phyloP scores from a whole-genome alignment of 331 rosid genomes.

The Dryas integrifolia region DNA sequence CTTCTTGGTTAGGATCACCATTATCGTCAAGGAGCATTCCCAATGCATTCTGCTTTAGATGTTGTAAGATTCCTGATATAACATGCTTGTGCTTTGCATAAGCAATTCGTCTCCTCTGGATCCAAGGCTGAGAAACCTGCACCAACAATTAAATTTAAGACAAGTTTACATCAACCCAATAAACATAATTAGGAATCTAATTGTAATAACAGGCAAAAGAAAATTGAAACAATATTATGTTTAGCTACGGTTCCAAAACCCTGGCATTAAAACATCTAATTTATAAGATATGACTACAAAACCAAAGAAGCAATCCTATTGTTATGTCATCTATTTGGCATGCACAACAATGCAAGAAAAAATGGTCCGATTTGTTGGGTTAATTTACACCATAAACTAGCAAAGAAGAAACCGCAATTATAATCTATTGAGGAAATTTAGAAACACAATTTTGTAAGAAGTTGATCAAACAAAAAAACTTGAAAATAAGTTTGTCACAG shows the following conservation, averaged over 20 bases:
- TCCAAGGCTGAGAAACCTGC: slow-evolving; percentile 93
- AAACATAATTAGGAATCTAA: too few species aligned
- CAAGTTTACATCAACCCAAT: not conserved
- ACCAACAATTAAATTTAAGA: slow-evolving; percentile 5
- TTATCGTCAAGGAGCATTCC: slow-evolving; percentile 58
- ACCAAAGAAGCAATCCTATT: not conserved
- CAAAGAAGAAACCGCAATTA: too few species aligned
- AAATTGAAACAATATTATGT: not conserved
- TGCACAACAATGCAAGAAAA: not conserved
- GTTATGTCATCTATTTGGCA: too few species aligned
- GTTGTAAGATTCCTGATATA: slow-evolving; percentile 62
- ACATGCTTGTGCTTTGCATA: slow-evolving; percentile 72
- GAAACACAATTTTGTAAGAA: too few species aligned
- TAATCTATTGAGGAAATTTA: too few species aligned
- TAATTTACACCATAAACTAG: too few species aligned
- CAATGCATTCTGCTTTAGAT: slow-evolving; percentile 57
- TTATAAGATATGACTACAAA: not conserved
- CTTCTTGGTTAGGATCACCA: slow-evolving; percentile 57
- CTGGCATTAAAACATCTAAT: too few species aligned
- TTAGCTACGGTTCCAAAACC: not conserved
- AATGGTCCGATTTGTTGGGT: too few species aligned
- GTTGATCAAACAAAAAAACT: too few species aligned
- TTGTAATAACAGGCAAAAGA: not conserved
- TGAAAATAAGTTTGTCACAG: too few species aligned
- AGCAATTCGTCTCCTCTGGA: slow-evolving; percentile 62